Evolutionary conservation across 2,329 filamentous ascomycete species (phyloP), one percentile per base, ranked within the genome.

Genomic region (Colletotrichum camelliae): DNA sequence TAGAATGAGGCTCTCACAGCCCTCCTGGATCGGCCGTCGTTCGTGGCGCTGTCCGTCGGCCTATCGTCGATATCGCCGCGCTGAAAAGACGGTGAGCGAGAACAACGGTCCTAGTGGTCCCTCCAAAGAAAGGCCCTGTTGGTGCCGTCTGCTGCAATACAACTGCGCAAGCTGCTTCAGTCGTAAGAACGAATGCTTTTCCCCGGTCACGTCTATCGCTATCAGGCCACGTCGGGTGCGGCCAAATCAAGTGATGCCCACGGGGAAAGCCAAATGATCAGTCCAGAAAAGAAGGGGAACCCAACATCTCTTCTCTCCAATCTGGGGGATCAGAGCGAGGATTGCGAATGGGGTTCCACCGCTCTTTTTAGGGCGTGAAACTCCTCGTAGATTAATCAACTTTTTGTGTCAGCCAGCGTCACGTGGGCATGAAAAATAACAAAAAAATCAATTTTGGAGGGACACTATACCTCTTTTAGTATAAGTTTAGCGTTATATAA

Each of bases 71-170:
- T 52, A 16, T 57, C 62, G 55, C 43, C 31, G 31, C 35, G 39
- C 27, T 31, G 70, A 69, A 75, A 75, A 75, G 73, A 75, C 73
- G 73, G 73, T 75, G 73, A 75, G 69, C 55, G n/a, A 12, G 10
- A 24, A 29, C 43, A 55, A 72, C 35, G 68, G 33, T 55, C 24
- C 33, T 55, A 27, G 72, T 61, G 67, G 35, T 57, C 33, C 18
- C 7, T 37, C 31, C 31, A 12, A 29, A 31, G 29, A 52, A 24
- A 55, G 66, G 35, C 33, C n/a, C 29, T n/a, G 29, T 24, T 37
- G 68, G 37, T 62, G 21, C 10, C n/a, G 55, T 37, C 35, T 71
- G 69, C 73, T 67, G 72, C 72, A 74, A 74, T 65, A 35, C 67
- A 68, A 67, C 62, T 55, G 69, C 33, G 33, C 18, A 24, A 29